A percentile compares a stretch with the other conserved stretches of the same genome.
phyloP scores from a whole-genome alignment of 2,329 filamentous ascomycete species.

The Elsinoe arachidis region DNA sequence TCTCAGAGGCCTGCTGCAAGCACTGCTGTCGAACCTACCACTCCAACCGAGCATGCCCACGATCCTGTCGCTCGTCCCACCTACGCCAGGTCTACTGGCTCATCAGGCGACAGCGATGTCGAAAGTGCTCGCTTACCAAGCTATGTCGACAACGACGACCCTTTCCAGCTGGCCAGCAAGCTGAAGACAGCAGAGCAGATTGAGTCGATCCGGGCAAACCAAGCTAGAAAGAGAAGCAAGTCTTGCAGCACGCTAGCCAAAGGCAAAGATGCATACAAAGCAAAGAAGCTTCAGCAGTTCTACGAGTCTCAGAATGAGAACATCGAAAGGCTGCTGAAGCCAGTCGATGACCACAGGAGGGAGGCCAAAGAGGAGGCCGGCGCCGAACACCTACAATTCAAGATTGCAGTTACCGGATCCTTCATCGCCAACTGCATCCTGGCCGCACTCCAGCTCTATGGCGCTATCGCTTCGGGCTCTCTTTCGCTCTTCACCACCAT shows the following conservation, averaged over 20 bases:
- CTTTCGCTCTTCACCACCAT: conserved; percentile 95
- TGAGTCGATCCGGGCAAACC: conserved; percentile 67
- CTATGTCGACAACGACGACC: conserved; percentile 61
- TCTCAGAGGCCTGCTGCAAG: conserved; percentile 27
- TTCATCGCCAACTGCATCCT: conserved; percentile 76
- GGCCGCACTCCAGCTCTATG: conserved; percentile 76
- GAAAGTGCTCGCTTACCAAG: conserved; percentile 47
- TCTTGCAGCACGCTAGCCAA: conserved; percentile 30
- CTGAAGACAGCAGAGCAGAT: conserved; percentile 74
- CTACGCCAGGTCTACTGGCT: conserved; percentile 26
- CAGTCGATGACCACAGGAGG: conserved; percentile 80
- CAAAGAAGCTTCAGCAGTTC: conserved; percentile 63
- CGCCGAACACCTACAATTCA: conserved; percentile 70
- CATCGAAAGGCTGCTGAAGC: conserved; percentile 84
- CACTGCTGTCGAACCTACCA: conserved; percentile 32
- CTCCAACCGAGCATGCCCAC: conserved; percentile 21
- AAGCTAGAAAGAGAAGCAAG: conserved; percentile 60
- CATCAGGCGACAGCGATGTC: conserved; percentile 25
- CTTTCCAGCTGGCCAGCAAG: conserved; percentile 66
- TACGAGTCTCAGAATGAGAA: conserved; percentile 89
- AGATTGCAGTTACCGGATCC: conserved; percentile 57
- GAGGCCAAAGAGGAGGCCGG: conserved; percentile 71
- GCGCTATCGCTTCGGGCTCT: conserved; percentile 76
- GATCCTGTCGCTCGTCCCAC: conserved; percentile 30
- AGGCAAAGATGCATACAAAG: conserved; percentile 34